Percentiles rank a stretch among this genome's conserved stretches.
Evolutionary conservation across 2,329 filamentous ascomycete genomes (phyloP).

Genomic region (Albifimbria verrucaria): DNA sequence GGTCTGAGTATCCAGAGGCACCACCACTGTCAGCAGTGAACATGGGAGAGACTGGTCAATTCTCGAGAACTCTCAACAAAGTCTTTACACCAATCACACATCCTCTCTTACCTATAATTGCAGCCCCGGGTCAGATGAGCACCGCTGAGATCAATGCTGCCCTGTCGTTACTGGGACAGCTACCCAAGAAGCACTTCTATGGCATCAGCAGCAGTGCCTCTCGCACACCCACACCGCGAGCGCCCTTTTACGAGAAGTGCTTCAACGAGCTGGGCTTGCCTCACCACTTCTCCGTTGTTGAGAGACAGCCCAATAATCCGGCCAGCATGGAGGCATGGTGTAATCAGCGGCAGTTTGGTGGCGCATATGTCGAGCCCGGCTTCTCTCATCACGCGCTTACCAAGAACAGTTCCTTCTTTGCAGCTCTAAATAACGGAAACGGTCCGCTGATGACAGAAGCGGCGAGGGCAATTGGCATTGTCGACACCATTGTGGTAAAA

Average conservation of each 20-base stretch:
- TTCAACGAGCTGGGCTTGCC: conserved; percentile 83
- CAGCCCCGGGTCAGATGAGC: conserved; percentile 81
- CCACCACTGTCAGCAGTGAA: conserved; percentile 81
- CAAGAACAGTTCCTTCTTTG: conserved; percentile 50
- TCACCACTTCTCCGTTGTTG: conserved; percentile 73
- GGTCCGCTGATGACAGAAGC: conserved; percentile 68
- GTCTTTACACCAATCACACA: conserved; percentile 88
- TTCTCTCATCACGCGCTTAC: conserved; percentile 60
- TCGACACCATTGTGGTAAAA: conserved; percentile 75
- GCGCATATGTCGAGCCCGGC: conserved; percentile 76
- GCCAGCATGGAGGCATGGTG: conserved; percentile 69
- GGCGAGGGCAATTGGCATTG: conserved; percentile 72
- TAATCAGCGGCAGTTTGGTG: conserved; percentile 72
- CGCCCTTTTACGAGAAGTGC: conserved; percentile 82
- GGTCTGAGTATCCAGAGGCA: conserved; percentile 61
- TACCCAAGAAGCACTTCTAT: conserved; percentile 77
- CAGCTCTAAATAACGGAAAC: conserved; percentile 44
- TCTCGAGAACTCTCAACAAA: conserved; percentile 79
- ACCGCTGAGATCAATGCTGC: conserved; percentile 82
- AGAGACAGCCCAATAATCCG: conserved; percentile 62
- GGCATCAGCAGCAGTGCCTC: conserved; percentile 71
- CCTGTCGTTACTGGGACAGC: conserved; percentile 72
- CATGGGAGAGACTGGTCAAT: conserved; percentile 82
- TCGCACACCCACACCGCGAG: conserved; percentile 63
- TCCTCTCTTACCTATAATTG: conserved; percentile 77